phyloP scores from a whole-genome alignment of 78 protist species.

The Planoprotostelium fungivorum region DNA sequence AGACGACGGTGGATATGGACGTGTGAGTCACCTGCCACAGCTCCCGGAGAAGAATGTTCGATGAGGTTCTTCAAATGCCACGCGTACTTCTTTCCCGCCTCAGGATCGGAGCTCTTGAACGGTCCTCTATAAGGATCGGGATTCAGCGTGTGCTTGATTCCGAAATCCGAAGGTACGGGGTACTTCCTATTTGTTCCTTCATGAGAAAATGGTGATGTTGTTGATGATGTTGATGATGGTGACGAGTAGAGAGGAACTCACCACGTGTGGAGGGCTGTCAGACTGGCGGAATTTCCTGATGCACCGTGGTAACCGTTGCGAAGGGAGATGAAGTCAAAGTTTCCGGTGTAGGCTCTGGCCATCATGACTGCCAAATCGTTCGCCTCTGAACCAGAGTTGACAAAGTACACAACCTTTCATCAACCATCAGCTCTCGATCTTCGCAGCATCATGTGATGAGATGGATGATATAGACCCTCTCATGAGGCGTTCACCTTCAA shows the following conservation, averaged over 20 bases:
- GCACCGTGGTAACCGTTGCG: slow-evolving; percentile 80
- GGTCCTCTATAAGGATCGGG: slow-evolving; percentile 38
- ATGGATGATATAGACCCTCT: background rate
- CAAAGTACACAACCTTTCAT: slow-evolving; percentile 7
- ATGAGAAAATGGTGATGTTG: background rate
- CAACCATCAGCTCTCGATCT: background rate
- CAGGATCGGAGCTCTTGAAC: slow-evolving; percentile 11
- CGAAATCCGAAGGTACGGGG: background rate
- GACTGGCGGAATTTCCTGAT: slow-evolving; percentile 9
- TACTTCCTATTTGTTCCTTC: background rate
- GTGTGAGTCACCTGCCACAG: background rate
- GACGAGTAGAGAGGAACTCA: too few relatives aligned
- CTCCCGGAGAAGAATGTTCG: background rate
- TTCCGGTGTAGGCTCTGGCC: slow-evolving; percentile 52
- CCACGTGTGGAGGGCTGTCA: slow-evolving; percentile 14
- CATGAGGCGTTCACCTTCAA: background rate
- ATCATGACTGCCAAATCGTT: slow-evolving; percentile 82
- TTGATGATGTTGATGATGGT: background rate
- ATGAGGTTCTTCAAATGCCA: background rate
- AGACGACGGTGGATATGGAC: background rate
- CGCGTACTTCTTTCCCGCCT: slow-evolving; percentile 31
- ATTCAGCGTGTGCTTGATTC: background rate
- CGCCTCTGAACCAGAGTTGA: slow-evolving; percentile 86
- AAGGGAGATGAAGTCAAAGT: slow-evolving; percentile 14
- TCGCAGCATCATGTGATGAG: background rate